These are phyloP conservation scores for Phialophora macrospora DNA, from an alignment of 2,329 filamentous ascomycete species.

Conservation along the genomic window DNA sequence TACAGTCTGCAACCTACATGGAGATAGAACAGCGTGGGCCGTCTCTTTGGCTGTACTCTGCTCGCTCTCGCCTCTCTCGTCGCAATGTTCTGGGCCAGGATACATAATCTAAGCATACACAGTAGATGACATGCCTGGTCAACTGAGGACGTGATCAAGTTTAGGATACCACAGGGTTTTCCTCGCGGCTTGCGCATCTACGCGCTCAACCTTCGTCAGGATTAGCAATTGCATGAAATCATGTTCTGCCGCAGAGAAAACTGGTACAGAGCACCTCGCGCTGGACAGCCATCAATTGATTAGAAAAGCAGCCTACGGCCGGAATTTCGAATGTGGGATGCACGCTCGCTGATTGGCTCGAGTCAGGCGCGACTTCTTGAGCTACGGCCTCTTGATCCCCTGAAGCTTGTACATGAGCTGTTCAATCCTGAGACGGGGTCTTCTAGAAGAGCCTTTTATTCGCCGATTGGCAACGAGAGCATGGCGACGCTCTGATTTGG, in stretches of 20 bases:
- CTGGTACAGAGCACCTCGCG: not conserved
- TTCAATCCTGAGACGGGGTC: not conserved
- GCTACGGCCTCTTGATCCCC: not conserved
- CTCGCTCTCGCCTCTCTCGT: not conserved
- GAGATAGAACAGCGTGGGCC: not conserved
- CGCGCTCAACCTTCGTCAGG: not conserved
- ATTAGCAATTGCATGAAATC: not conserved
- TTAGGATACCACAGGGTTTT: not conserved
- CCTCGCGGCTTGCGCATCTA: not conserved
- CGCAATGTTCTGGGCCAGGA: not conserved
- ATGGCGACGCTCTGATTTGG: not conserved
- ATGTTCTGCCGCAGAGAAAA: not conserved
- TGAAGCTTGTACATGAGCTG: not conserved
- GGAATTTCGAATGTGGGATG: not conserved
- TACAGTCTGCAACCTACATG: not conserved
- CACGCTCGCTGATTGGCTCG: not conserved
- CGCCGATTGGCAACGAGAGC: not conserved
- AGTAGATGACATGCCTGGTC: not conserved
- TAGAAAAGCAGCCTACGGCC: not conserved
- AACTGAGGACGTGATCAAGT: not conserved
- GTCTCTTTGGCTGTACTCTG: not conserved
- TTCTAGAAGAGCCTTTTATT: not conserved
- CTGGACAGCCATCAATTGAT: not conserved
- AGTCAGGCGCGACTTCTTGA: not conserved
- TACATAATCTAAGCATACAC: not conserved